Evolutionary conservation across 2,329 filamentous ascomycete genomes (phyloP), one percentile per base, ranked within the genome.

Genomic region (Colletotrichum euphorbiae): DNA sequence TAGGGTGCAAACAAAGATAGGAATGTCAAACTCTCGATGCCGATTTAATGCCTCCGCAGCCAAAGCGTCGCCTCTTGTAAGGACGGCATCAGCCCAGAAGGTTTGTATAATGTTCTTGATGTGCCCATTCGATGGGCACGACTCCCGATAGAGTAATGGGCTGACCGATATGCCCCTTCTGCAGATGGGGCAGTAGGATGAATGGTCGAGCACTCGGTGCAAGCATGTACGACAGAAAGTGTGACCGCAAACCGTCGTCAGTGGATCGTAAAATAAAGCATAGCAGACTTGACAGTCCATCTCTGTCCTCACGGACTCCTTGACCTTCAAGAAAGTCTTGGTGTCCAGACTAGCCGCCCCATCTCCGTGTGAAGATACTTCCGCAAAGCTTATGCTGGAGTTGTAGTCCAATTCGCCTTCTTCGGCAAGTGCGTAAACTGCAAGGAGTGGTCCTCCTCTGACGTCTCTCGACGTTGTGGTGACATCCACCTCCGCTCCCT

Each of bases 271-370:
- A 76, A 95, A 91, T 21, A 97, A 79, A 45, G 89, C 87, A 77
- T 95, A 97, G 79, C 94, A 97, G 67, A 97, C 89, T 73, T 96
- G 93, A 72, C 94, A 98, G 74, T 97, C 93, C 74, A 97, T 82
- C 75, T 97, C 93, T 15, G 84, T 82, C 69, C 90, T 87, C 3
- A 88, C 83, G 1, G 83, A 81, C 28, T 91, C 86, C 72, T 89
- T 88, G 13, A 96, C 75, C 38, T 82, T 83, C 28, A 84, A 80
- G 31, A 94, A 74, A 2, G 75, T 72, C 36, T 73, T 75, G 3
- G 76, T 73, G 9, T 77, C 75, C 19, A 71, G 70, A 12, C 58
- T 59, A 8, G 74, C 70, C 7, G 78, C 72, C 38, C 76, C 72
- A 7, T 74, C 74, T 15, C 69, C 60, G 6, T 70, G 62, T 6